Evolutionary conservation across 1,284 basidiomycete species (phyloP).

Genomic region (Ustilago curta): DNA sequence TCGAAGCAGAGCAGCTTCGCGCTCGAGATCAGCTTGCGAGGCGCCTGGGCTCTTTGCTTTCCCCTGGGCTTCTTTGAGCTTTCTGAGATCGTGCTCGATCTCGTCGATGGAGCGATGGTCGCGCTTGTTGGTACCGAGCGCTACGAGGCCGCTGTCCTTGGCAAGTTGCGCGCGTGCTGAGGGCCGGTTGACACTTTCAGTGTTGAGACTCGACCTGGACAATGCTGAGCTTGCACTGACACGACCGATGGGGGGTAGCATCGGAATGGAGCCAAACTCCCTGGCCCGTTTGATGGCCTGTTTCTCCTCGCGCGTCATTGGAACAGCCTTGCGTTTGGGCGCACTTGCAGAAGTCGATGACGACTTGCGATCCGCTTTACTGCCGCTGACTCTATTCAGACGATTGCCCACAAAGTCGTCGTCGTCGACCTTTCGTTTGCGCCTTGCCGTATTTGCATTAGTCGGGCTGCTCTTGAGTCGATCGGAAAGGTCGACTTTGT

Average conservation of each 20-base stretch:
- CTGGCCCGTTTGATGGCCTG: constrained; percentile 39
- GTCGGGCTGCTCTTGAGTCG: constrained; percentile 16
- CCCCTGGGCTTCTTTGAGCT: constrained; percentile 34
- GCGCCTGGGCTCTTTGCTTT: constrained; percentile 14
- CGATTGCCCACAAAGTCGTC: constrained; percentile 53
- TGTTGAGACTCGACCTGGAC: constrained; percentile 19
- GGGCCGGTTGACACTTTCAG: constrained; percentile 8
- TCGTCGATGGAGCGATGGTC: constrained; percentile 57
- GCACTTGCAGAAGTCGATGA: constrained; percentile 15
- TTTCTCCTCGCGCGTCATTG: constrained; percentile 58
- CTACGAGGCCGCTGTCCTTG: constrained; percentile 36
- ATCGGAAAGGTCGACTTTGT: constrained; percentile 39
- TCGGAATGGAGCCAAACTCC: constrained; percentile 43
- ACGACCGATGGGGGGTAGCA: constrained; percentile 19
- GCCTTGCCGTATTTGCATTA: constrained; percentile 6
- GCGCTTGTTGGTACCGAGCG: constrained; percentile 49
- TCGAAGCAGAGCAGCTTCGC: constrained; percentile 42
- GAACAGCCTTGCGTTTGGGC: constrained; percentile 23
- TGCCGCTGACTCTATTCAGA: constrained; percentile 21
- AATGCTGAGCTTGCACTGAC: constrained; percentile 12
- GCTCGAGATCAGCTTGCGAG: constrained; percentile 30
- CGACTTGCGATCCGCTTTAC: constrained; percentile 11
- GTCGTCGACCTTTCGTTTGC: constrained; percentile 41
- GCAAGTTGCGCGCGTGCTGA: constrained; percentile 15
- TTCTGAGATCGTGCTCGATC: constrained; percentile 54